Conservation (phyloP, 768 basidiomycete genomes). For the Paxillus rubicundulus region DNA sequence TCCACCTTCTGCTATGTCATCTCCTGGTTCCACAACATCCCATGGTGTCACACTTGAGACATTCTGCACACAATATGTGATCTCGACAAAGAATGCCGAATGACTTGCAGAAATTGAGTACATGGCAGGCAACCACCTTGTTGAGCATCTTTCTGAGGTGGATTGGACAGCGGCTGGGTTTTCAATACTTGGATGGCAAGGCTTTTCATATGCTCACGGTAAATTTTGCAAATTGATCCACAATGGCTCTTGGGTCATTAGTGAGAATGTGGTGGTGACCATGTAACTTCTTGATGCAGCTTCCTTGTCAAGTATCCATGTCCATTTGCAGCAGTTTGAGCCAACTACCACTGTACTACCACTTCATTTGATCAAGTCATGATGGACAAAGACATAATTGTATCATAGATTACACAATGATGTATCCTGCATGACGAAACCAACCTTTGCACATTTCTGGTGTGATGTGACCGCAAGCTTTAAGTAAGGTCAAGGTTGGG, state of each 20-base stretch:
- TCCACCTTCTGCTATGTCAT: neutral
- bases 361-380: neutral
- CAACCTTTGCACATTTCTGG: neutral
- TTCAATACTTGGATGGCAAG: neutral
- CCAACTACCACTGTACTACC: no score
- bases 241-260: constrained; percentile 1
- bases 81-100: neutral
- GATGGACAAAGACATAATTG: neutral
- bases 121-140: neutral
- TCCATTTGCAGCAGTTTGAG: no score
- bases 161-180: neutral
- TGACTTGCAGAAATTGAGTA: neutral
- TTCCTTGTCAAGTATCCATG: no score
- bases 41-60: neutral
- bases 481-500: neutral
- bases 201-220: neutral
- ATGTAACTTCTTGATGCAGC: neutral
- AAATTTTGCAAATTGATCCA: constrained; percentile 1
- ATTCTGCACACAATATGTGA: neutral
- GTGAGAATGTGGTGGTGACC: neutral
- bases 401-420: neutral
- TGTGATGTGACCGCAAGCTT: neutral
- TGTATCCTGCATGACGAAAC: constrained; percentile 4
- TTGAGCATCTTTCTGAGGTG: neutral
- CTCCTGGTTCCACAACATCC: neutral